These are phyloP conservation scores for Betula pendula DNA, from an alignment of 306 rosid species.

Conservation along the genomic window DNA sequence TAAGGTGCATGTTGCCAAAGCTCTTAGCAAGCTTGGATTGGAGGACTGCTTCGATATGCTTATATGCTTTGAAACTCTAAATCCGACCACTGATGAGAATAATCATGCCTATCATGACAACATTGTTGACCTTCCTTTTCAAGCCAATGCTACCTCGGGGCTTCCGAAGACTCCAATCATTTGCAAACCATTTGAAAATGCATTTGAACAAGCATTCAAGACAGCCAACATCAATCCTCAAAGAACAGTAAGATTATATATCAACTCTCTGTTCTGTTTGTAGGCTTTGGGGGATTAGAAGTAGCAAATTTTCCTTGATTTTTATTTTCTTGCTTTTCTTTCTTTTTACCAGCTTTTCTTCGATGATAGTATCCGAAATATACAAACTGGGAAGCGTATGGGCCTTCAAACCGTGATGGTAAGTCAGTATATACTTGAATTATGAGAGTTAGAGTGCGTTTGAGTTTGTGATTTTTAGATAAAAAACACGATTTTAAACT, in stretches of 20 bases:
- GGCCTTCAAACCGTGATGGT: conserved; percentile 83
- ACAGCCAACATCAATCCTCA: conserved; percentile 67
- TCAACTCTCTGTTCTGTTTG: background rate
- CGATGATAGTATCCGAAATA: conserved; percentile 72
- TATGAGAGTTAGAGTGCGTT: too few relatives aligned
- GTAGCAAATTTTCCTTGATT: background rate
- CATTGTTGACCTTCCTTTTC: conserved; percentile 28
- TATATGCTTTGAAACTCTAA: conserved; percentile 82
- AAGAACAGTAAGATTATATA: conserved; percentile 64
- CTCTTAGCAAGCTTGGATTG: conserved; percentile 71
- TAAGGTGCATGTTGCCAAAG: conserved; percentile 54
- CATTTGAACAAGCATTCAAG: conserved; percentile 63
- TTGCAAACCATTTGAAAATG: conserved; percentile 78
- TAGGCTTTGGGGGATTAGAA: background rate
- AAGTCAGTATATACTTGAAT: conserved; percentile 14
- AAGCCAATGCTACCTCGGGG: conserved; percentile 30
- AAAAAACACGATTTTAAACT: too few relatives aligned
- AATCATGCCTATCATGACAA: conserved; percentile 21
- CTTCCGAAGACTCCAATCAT: conserved; percentile 59
- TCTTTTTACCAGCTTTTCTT: conserved; percentile 64
- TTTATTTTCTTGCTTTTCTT: background rate
- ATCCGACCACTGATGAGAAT: conserved; percentile 30
- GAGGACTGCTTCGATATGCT: conserved; percentile 81
- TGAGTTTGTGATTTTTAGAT: too few relatives aligned
- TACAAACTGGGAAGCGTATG: conserved; percentile 53